Evolutionary conservation across 1,284 basidiomycete species (phyloP), one percentile per base, ranked within the genome.

Genomic region (Cryptococcus hybrid): DNA sequence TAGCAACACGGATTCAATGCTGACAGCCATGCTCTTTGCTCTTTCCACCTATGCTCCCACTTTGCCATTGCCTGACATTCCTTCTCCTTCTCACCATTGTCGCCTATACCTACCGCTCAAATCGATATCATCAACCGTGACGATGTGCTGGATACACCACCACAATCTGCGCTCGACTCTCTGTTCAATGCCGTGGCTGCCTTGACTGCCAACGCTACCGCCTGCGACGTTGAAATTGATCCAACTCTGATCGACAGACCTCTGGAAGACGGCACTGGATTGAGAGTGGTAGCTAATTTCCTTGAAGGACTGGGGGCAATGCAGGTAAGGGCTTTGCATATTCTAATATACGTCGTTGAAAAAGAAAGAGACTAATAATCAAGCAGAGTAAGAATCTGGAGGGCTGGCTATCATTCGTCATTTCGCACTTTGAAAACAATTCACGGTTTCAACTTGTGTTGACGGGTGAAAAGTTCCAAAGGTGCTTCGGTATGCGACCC

Each of bases 51-150:
- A 1, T 18, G 18, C 52, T 24, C 18, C n/a, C n/a, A n/a, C n/a
- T n/a, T 24, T 24, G 24, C 24, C 43, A 53, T 13, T 8, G 38
- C 52, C 15, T 13, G 15, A 15, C 34, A n/a, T 65, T 57, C 47
- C 61, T 65, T 38, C 52, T 59, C 15, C 48, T n/a, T 63, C 40
- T 65, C 63, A 3, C 63, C 24, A 35, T 36, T 43, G 34, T 45
- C 45, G 15, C 47, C 52, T 6, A 30, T 44, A 15, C 15, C 55
- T 30, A 34, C 38, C 44, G 35, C 37, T n/a, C 42, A 36, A 49
- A 40, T 52, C 38, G 24, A 24, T 24, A 24, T 36, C 7, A 18
- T 37, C 42, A n/a, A 15, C 5, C 49, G 13, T 24, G 43, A 37
- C 12, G 18, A 18, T 13, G 40, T 18, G 4, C 12, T 49, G 13